Conservation (phyloP, 257 asterid genomes). For the Apocynum venetum region DNA sequence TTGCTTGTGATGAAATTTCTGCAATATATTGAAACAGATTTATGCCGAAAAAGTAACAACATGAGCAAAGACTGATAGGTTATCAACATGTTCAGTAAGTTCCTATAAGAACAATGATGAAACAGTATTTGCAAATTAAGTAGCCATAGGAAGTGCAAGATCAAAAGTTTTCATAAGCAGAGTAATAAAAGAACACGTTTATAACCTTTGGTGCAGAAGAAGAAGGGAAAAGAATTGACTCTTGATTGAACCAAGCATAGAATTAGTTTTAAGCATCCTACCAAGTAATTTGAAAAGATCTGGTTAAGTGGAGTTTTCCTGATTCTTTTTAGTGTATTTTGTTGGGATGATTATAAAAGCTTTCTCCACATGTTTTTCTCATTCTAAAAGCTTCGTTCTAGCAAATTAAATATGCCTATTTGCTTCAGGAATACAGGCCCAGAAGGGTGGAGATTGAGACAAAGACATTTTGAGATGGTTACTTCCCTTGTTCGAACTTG, state of each 20-base stretch:
- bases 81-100: background rate
- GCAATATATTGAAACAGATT: background rate
- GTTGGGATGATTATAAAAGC: background rate
- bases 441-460: slow-evolving; percentile 97
- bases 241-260: background rate
- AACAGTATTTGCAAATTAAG: background rate
- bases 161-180: background rate
- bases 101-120: background rate
- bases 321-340: background rate
- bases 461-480: slow-evolving; percentile 78
- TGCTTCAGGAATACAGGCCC: slow-evolving; percentile 88
- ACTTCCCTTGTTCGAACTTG: slow-evolving; percentile 88
- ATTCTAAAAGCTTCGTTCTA: slow-evolving; percentile 14
- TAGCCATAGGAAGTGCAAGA: background rate
- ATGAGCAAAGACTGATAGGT: background rate
- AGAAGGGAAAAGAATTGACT: background rate
- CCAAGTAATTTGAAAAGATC: background rate
- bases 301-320: background rate
- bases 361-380: too few species aligned
- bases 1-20: background rate
- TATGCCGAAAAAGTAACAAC: background rate
- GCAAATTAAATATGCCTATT: slow-evolving; percentile 14
- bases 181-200: background rate
- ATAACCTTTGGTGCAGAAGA: background rate
- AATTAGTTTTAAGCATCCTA: background rate